Evolutionary conservation across 2,329 filamentous ascomycete genomes (phyloP).

Genomic region (Hypoxylon sp.): DNA sequence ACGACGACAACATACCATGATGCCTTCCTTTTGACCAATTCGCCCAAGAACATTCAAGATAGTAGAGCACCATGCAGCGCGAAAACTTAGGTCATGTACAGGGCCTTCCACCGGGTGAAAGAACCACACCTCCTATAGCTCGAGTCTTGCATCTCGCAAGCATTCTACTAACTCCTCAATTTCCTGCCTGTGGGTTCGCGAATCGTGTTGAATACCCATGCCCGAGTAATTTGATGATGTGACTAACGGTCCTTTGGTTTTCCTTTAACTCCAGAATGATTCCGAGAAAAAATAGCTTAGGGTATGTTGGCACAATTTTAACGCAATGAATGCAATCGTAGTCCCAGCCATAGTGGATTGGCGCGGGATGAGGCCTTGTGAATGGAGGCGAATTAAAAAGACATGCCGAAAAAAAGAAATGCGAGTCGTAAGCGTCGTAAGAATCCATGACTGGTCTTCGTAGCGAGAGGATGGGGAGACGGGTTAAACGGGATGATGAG

Average conservation of each 20-base stretch:
- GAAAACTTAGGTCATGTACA: conserved; percentile 25
- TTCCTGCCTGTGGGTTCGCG: conserved; percentile 22
- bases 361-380: conserved; percentile 24
- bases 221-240: conserved; percentile 27
- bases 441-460: conserved; percentile 47
- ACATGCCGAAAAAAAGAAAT: conserved; percentile 37
- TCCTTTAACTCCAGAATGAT: conserved; percentile 44
- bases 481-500: conserved; percentile 36
- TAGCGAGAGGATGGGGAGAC: conserved; percentile 40
- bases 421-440: conserved; percentile 49
- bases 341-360: conserved; percentile 20
- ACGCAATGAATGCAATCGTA: conserved; percentile 37
- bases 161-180: conserved; percentile 30
- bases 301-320: conserved; percentile 38
- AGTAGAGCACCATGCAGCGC: conserved; percentile 30
- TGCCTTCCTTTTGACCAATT: conserved; percentile 39
- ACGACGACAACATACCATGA: conserved; percentile 35
- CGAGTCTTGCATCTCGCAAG: conserved; percentile 27
- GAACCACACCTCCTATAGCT: conserved; percentile 26
- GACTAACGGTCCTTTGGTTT: conserved; percentile 31
- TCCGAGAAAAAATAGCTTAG: conserved; percentile 35
- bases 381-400: conserved; percentile 39
- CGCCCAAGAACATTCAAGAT: conserved; percentile 41
- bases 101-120: conserved; percentile 23
- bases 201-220: conserved; percentile 26